Evolutionary conservation across 257 asterid genomes (phyloP).

Genomic region (Petunia axillaris): DNA sequence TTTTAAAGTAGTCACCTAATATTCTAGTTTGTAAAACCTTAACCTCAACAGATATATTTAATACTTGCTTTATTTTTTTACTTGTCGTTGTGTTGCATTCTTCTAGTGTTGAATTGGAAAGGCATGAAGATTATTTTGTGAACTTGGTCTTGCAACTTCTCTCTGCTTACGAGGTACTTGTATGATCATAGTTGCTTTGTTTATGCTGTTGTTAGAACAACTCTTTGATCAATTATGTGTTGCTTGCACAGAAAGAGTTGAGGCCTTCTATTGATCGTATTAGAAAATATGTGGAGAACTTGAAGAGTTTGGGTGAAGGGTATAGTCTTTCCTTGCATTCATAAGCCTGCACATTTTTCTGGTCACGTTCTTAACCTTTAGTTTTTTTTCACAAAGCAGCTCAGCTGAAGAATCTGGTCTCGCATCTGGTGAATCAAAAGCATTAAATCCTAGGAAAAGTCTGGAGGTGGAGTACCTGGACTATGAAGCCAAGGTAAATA

Average conservation of each 20-base stretch:
- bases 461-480: slow-evolving; percentile 93
- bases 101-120: slow-evolving; percentile 79
- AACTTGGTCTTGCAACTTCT: slow-evolving; percentile 73
- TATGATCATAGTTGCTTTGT: slow-evolving; percentile 2
- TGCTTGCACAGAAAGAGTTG: slow-evolving; percentile 71
- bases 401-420: slow-evolving; percentile 43
- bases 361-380: background rate
- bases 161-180: slow-evolving; percentile 78
- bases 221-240: background rate
- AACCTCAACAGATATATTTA: background rate
- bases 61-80: background rate
- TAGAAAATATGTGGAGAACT: slow-evolving; percentile 79
- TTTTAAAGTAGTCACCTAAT: slow-evolving; percentile 4
- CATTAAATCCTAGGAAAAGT: slow-evolving; percentile 62
- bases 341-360: slow-evolving; percentile 12
- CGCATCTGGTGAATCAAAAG: slow-evolving; percentile 40
- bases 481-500: slow-evolving; percentile 81
- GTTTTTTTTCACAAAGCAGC: slow-evolving; percentile 39
- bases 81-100: slow-evolving; percentile 26
- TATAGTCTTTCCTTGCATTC: slow-evolving; percentile 34
- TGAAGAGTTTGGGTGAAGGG: slow-evolving; percentile 76
- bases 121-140: slow-evolving; percentile 82
- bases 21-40: slow-evolving; percentile 25
- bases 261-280: slow-evolving; percentile 77
- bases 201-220: background rate